phyloP scores from a whole-genome alignment of 1,284 basidiomycete genomes.

The Volvariella surrecta region DNA sequence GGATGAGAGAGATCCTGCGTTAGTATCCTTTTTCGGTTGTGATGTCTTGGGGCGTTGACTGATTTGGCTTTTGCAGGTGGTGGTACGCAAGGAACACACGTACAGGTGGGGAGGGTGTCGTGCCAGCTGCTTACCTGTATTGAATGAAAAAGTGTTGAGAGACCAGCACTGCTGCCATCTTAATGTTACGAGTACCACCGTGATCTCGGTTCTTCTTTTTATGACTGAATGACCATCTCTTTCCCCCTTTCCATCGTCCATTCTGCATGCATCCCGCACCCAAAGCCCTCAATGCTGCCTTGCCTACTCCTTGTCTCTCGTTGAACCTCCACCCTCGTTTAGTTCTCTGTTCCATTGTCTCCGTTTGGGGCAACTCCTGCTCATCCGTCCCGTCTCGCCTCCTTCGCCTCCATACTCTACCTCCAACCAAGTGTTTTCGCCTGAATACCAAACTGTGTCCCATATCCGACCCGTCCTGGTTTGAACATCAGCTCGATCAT shows the following conservation, averaged over 20 bases:
- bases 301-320: too few relatives aligned
- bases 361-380: too few relatives aligned
- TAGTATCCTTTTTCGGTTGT: conserved; percentile 24
- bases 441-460: too few relatives aligned
- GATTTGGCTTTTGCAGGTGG: conserved; percentile 50
- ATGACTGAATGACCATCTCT: conserved; percentile 11
- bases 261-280: conserved; percentile 8
- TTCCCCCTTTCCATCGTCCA: neutral
- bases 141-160: too few relatives aligned
- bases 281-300: too few relatives aligned
- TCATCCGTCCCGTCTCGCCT: too few relatives aligned
- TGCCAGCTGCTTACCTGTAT: conserved; percentile 84
- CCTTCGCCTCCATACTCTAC: too few relatives aligned
- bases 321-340: too few relatives aligned
- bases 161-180: neutral
- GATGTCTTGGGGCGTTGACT: conserved; percentile 6
- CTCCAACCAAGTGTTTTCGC: too few relatives aligned
- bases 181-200: conserved; percentile 1
- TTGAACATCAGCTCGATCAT: too few relatives aligned
- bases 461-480: too few relatives aligned
- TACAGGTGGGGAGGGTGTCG: conserved; percentile 77
- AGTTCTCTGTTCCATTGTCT: too few relatives aligned
- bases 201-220: conserved; percentile 12
- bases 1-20: conserved; percentile 75
- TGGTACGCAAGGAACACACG: conserved; percentile 82